phyloP scores from a whole-genome alignment of 2,329 filamentous ascomycete genomes.

The Cryphonectria japonica region DNA sequence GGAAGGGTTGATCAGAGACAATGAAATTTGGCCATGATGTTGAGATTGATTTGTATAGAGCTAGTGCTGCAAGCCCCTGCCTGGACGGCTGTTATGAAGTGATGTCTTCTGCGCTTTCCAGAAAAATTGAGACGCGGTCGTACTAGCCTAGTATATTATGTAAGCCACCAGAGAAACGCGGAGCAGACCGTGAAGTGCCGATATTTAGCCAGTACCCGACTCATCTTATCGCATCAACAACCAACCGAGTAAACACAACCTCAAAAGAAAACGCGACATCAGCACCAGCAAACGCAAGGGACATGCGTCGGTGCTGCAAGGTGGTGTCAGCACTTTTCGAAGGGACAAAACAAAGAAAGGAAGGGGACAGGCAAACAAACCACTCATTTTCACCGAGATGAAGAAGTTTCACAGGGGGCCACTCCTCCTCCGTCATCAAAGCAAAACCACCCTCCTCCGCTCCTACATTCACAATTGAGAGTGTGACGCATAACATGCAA shows the following conservation, averaged over 20 bases:
- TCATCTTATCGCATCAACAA: neutral
- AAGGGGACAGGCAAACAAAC: neutral
- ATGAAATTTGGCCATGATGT: neutral
- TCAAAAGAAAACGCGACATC: neutral
- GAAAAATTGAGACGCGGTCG: neutral
- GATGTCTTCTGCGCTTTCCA: slow-evolving; percentile 5
- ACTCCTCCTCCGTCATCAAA: neutral
- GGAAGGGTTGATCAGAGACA: neutral
- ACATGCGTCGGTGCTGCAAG: neutral
- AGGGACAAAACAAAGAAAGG: too few relatives aligned
- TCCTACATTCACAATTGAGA: neutral
- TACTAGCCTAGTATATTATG: slow-evolving; percentile 1
- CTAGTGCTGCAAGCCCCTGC: neutral
- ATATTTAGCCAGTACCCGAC: slow-evolving; percentile 2
- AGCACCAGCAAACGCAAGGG: neutral
- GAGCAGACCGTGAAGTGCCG: neutral
- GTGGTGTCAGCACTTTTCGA: neutral
- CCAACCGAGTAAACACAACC: neutral
- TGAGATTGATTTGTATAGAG: neutral
- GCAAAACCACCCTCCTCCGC: neutral
- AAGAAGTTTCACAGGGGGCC: neutral
- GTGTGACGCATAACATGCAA: neutral
- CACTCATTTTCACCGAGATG: neutral
- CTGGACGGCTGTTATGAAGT: neutral
- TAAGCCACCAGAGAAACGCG: neutral